Percentiles rank a stretch among this genome's conserved stretches.
Conservation (phyloP, 805 yeast genomes). For the Barnettozyma californica region DNA sequence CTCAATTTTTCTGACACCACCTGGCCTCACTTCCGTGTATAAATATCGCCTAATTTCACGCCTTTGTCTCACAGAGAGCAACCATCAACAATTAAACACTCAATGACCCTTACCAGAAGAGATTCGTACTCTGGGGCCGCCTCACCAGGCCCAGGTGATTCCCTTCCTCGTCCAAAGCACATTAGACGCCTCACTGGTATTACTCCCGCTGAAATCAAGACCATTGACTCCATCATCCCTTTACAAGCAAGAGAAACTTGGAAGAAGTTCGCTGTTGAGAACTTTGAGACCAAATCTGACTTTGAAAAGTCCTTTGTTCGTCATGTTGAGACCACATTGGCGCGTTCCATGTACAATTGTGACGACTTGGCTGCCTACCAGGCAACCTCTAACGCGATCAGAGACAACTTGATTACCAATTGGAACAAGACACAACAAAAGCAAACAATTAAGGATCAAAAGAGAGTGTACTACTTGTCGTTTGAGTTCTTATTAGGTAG, state of each 20-base stretch:
- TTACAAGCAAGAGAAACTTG: slow-evolving; percentile 70
- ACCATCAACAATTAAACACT: not conserved
- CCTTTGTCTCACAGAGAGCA: not conserved
- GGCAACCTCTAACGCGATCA: slow-evolving; percentile 72
- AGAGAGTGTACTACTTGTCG: slow-evolving; percentile 81
- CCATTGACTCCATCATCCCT: slow-evolving; percentile 79
- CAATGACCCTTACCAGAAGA: slow-evolving; percentile 11
- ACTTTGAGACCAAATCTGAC: slow-evolving; percentile 40
- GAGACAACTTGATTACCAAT: slow-evolving; percentile 75
- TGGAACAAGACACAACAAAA: slow-evolving; percentile 94
- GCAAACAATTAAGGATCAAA: slow-evolving; percentile 77
- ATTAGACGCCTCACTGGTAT: slow-evolving; percentile 84
- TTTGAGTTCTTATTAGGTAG: slow-evolving; percentile 92
- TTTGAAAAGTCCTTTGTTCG: slow-evolving; percentile 68
- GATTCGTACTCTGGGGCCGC: slow-evolving; percentile 12
- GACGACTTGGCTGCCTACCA: slow-evolving; percentile 91
- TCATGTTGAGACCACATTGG: slow-evolving; percentile 87
- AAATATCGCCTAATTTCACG: not conserved
- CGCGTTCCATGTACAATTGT: slow-evolving; percentile 88
- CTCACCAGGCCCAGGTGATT: slow-evolving; percentile 7
- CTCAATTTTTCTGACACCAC: not conserved
- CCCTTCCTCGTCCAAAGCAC: slow-evolving; percentile 37
- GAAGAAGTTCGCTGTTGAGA: slow-evolving; percentile 61
- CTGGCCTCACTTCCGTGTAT: not conserved
- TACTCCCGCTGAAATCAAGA: slow-evolving; percentile 82